Percentiles rank a stretch among this genome's conserved stretches.
These are phyloP conservation scores for Vaccinium darrowii DNA, from an alignment of 148 eudicot genomes.

Conservation along the genomic window DNA sequence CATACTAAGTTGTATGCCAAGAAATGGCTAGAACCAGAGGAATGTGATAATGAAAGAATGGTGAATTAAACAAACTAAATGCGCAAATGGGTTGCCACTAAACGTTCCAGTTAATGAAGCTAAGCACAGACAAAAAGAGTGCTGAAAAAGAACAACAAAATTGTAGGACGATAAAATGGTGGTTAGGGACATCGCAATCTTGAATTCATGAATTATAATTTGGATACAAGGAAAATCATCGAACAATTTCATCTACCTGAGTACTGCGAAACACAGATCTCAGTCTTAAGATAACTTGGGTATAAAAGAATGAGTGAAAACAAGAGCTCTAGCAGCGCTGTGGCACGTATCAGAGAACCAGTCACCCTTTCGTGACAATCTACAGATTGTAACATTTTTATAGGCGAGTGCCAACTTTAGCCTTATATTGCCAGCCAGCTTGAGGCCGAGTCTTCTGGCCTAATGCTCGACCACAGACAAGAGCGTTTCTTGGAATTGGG, in stretches of 20 bases:
- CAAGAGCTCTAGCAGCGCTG: neutral
- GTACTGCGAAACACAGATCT: neutral
- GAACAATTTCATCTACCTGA: neutral
- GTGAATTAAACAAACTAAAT: neutral
- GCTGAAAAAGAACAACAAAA: neutral
- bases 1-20: neutral
- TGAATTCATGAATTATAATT: neutral
- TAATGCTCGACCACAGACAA: slow-evolving; percentile 55
- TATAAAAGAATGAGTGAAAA: neutral
- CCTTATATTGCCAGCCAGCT: neutral
- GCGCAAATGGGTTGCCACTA: neutral
- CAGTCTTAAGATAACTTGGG: neutral
- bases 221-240: neutral
- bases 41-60: neutral
- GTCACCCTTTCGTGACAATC: slow-evolving; percentile 26
- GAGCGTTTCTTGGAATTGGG: slow-evolving; percentile 59
- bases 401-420: neutral
- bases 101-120: neutral
- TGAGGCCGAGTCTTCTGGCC: slow-evolving; percentile 27
- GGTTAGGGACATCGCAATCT: neutral
- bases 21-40: neutral
- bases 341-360: neutral
- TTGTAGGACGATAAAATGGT: neutral
- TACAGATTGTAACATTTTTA: neutral
- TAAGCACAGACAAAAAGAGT: neutral